Evolutionary conservation across 1,139 yeast genomes (phyloP).

Genomic region (Kodamaea plutei): DNA sequence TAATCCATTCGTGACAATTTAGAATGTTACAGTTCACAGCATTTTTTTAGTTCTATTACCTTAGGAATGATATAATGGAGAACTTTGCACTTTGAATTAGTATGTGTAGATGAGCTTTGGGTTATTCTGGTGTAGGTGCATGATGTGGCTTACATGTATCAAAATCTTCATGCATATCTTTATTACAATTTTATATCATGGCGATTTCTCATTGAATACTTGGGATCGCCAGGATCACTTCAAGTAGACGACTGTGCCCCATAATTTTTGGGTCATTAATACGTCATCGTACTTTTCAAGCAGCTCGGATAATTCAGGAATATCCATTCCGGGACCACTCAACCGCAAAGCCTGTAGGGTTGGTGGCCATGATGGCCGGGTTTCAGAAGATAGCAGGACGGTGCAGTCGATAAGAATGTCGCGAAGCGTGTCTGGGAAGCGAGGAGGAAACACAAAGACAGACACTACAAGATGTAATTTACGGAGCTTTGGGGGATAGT

Average conservation of each 20-base stretch:
- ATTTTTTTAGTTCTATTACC: too few relatives aligned
- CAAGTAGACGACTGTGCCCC: background rate
- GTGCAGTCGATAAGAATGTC: background rate
- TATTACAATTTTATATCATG: too few relatives aligned
- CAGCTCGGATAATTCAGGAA: background rate
- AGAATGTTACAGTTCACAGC: too few relatives aligned
- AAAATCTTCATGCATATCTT: too few relatives aligned
- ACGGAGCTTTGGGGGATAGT: background rate
- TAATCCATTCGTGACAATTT: too few relatives aligned
- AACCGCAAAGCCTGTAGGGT: background rate
- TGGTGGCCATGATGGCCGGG: background rate
- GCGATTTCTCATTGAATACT: too few relatives aligned
- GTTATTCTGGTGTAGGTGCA: too few relatives aligned
- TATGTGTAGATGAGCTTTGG: too few relatives aligned
- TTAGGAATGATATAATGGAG: too few relatives aligned
- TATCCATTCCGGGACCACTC: slow-evolving; percentile 1
- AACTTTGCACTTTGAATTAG: too few relatives aligned
- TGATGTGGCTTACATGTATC: too few relatives aligned
- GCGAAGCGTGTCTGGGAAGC: background rate
- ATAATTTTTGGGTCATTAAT: background rate
- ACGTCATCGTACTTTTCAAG: background rate
- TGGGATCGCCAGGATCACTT: too few relatives aligned
- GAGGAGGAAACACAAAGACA: background rate
- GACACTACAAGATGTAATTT: background rate
- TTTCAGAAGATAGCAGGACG: background rate